These are phyloP conservation scores for Annulohypoxylon bovei DNA, from an alignment of 495 filamentous ascomycete species.

Conservation along the genomic window DNA sequence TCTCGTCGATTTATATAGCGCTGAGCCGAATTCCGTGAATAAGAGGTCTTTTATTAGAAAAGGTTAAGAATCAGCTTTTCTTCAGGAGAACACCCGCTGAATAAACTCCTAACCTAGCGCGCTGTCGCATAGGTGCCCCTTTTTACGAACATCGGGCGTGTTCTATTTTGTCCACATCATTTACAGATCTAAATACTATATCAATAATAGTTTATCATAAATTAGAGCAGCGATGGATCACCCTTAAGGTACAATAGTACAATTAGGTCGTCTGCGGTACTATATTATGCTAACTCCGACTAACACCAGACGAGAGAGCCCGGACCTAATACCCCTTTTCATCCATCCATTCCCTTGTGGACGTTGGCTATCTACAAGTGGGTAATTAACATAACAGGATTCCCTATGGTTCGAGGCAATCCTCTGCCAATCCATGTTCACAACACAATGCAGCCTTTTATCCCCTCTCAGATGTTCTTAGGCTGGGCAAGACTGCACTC, in stretches of 20 bases:
- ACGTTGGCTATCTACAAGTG: neutral
- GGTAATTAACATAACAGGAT: neutral
- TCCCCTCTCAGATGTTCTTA: neutral
- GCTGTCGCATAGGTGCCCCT: no score
- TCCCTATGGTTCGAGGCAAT: neutral
- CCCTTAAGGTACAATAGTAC: neutral
- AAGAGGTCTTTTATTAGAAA: no score
- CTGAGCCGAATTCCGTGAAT: no score
- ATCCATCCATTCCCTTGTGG: neutral
- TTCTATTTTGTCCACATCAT: no score
- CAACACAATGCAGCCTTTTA: neutral
- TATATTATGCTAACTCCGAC: neutral
- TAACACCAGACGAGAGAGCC: neutral
- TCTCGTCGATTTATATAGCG: no score
- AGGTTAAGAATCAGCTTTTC: no score
- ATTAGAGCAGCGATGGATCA: neutral
- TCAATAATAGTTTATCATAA: neutral
- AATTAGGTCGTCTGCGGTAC: neutral
- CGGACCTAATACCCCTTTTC: neutral
- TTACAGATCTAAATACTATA: neutral
- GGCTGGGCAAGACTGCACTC: conserved; percentile 34
- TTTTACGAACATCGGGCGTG: no score
- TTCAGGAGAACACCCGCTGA: no score
- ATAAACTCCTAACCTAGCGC: no score
- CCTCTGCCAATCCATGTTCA: neutral